Percentiles rank a stretch among this genome's conserved stretches.
Conservation (phyloP, 2,329 filamentous ascomycete species). For the Calonectria henricotiae region DNA sequence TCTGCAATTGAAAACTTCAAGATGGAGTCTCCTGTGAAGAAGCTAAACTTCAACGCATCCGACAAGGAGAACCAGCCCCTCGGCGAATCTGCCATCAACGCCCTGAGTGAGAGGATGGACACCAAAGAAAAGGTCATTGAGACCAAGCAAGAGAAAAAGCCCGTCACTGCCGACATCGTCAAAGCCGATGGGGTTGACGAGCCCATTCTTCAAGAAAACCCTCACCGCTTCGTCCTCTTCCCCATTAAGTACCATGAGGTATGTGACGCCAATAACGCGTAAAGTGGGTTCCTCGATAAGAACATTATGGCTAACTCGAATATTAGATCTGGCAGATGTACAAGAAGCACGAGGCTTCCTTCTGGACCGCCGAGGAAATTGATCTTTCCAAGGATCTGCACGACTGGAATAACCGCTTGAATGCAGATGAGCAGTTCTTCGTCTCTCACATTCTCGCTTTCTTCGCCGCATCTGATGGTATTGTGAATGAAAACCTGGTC, state of each 20-base stretch:
- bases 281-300: slow-evolving; percentile 67
- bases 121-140: slow-evolving; percentile 73
- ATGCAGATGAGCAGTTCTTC: slow-evolving; percentile 98
- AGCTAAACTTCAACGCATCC: slow-evolving; percentile 81
- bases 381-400: slow-evolving; percentile 98
- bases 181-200: slow-evolving; percentile 85
- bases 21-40: slow-evolving; percentile 95
- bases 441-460: slow-evolving; percentile 98
- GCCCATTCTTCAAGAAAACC: slow-evolving; percentile 95
- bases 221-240: slow-evolving; percentile 96
- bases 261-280: slow-evolving; percentile 78
- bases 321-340: slow-evolving; percentile 99
- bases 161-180: slow-evolving; percentile 66
- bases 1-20: slow-evolving; percentile 90
- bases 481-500: slow-evolving; percentile 99
- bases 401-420: slow-evolving; percentile 99
- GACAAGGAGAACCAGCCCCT: slow-evolving; percentile 87
- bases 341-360: slow-evolving; percentile 99
- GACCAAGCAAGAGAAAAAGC: slow-evolving; percentile 58
- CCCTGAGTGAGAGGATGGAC: slow-evolving; percentile 72
- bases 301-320: slow-evolving; percentile 58
- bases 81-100: slow-evolving; percentile 67
- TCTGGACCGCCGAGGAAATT: slow-evolving; percentile 99
- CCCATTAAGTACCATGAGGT: slow-evolving; percentile 99
- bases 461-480: slow-evolving; percentile 98